A percentile compares a stretch with the other conserved stretches of the same genome.
Conservation (phyloP, 1,139 yeast genomes). For the Hansenula sp. region DNA sequence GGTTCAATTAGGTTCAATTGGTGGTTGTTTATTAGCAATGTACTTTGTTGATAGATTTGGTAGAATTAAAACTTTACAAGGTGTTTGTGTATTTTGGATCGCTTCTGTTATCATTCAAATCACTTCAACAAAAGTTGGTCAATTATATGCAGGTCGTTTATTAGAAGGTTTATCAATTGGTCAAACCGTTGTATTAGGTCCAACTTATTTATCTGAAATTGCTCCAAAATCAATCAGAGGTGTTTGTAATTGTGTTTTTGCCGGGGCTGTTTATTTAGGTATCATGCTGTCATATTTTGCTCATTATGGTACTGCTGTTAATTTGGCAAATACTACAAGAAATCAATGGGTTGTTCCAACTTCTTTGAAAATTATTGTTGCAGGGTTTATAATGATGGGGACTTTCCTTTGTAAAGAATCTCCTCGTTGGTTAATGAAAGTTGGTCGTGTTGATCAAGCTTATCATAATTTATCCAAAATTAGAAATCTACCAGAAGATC, state of each 20-base stretch:
- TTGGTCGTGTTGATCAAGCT: constrained; percentile 30
- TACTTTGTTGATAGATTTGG: constrained; percentile 52
- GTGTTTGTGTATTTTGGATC: constrained; percentile 39
- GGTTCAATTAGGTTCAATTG: constrained; percentile 62
- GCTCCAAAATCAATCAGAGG: constrained; percentile 51
- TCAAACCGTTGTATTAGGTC: constrained; percentile 56
- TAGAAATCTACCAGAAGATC: constrained; percentile 44
- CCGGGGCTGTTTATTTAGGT: constrained; percentile 30
- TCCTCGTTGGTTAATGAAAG: constrained; percentile 37
- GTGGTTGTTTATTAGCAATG: constrained; percentile 50
- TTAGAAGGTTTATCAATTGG: constrained; percentile 58
- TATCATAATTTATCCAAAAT: constrained; percentile 28
- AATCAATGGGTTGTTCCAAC: constrained; percentile 34
- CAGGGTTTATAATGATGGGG: constrained; percentile 34
- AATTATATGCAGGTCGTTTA: constrained; percentile 50
- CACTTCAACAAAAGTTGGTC: constrained; percentile 41
- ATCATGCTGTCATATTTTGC: constrained; percentile 49
- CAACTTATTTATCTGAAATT: constrained; percentile 49
- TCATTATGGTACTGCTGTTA: constrained; percentile 36
- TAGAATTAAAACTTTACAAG: constrained; percentile 48
- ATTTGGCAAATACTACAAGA: constrained; percentile 25
- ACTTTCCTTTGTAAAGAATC: constrained; percentile 36
- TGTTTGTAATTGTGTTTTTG: constrained; percentile 32
- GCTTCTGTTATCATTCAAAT: constrained; percentile 46
- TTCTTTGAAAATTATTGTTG: constrained; percentile 32